Percentiles rank a stretch among this genome's conserved stretches.
These are phyloP conservation scores for Uronychia setigera DNA, from an alignment of 73 alveolate species.

Conservation along the genomic window DNA sequence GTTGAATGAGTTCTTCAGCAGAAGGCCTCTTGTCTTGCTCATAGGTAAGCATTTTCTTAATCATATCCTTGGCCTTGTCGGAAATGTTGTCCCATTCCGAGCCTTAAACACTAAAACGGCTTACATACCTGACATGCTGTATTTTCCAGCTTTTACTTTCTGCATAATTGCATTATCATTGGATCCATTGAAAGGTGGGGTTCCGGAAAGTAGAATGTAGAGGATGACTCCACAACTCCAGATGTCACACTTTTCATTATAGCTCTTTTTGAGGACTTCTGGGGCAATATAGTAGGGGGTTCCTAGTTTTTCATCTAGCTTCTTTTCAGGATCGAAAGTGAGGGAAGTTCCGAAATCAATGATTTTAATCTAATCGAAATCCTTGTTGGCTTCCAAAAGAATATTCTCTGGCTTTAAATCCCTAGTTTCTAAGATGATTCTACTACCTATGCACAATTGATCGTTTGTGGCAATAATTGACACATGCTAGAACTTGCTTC, in stretches of 20 bases:
- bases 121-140: constrained; percentile 41
- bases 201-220: constrained; percentile 94
- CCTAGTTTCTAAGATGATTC: constrained; percentile 21
- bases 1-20: constrained; percentile 68
- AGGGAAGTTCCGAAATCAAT: constrained; percentile 96
- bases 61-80: constrained; percentile 68
- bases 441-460: constrained; percentile 83
- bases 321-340: constrained; percentile 60
- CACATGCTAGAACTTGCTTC: constrained; percentile 94
- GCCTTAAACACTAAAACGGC: constrained; percentile 3
- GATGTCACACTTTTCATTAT: constrained; percentile 92
- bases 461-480: constrained; percentile 95
- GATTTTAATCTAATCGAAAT: constrained; percentile 78
- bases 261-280: constrained; percentile 80
- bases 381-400: constrained; percentile 71
- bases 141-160: constrained; percentile 54
- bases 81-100: constrained; percentile 57
- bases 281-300: constrained; percentile 95
- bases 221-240: constrained; percentile 98
- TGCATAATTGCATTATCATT: constrained; percentile 73
- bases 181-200: constrained; percentile 93
- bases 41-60: constrained; percentile 61
- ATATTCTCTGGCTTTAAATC: constrained; percentile 89
- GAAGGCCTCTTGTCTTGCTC: constrained; percentile 58
- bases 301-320: constrained; percentile 85